Conservation (phyloP, 1,284 basidiomycete species). For the Agroathelia rolfsii region DNA sequence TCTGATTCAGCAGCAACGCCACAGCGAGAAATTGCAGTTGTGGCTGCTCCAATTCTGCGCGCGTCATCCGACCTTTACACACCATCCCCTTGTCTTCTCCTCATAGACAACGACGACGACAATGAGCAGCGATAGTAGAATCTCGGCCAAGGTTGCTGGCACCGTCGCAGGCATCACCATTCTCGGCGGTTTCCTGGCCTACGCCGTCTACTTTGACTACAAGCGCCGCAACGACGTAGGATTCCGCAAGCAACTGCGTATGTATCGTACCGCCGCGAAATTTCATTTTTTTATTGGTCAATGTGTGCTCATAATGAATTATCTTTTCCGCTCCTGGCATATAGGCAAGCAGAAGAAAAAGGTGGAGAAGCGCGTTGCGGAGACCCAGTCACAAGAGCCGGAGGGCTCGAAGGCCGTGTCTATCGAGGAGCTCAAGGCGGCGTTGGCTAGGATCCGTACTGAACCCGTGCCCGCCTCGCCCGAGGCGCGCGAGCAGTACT, state of each 20-base stretch:
- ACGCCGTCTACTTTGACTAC: conserved; percentile 93
- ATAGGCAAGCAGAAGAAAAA: conserved; percentile 91
- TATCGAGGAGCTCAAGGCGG: conserved; percentile 45
- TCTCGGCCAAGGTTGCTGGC: conserved; percentile 25
- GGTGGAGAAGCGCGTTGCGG: conserved; percentile 66
- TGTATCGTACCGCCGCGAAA: conserved; percentile 26
- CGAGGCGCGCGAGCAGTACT: conserved; percentile 79
- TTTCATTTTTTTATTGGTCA: conserved; percentile 8
- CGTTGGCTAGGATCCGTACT: conserved; percentile 49
- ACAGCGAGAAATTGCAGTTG: too few species aligned
- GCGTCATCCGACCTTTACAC: too few species aligned
- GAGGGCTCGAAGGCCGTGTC: conserved; percentile 18
- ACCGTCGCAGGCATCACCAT: conserved; percentile 63
- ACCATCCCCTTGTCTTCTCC: too few species aligned
- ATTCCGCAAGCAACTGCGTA: conserved; percentile 87
- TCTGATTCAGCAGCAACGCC: too few species aligned
- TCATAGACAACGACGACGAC: too few species aligned
- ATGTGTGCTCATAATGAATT: conserved; percentile 6
- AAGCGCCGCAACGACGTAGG: conserved; percentile 79
- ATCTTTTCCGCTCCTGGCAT: conserved; percentile 7
- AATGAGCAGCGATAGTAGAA: too few species aligned
- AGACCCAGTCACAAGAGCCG: conserved; percentile 50
- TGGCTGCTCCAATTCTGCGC: too few species aligned
- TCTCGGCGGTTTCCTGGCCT: conserved; percentile 57
- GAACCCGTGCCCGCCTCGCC: conserved; percentile 60